Percentiles rank a stretch among this genome's conserved stretches.
Conservation (phyloP, 768 basidiomycete genomes). For the Trametes coccinea region DNA sequence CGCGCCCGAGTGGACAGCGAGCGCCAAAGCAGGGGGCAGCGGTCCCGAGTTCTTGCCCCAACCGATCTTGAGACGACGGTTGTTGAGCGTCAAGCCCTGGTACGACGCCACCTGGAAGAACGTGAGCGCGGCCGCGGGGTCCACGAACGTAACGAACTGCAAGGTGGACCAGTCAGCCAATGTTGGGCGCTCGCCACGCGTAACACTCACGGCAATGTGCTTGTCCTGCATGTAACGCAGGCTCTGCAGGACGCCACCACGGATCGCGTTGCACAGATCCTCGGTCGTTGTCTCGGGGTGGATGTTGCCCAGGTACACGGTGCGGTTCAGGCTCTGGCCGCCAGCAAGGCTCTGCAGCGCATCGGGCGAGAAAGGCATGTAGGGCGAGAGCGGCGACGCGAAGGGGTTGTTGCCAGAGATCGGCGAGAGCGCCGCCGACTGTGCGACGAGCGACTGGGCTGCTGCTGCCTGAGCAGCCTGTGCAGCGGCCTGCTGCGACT, state of each 20-base stretch:
- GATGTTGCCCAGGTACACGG: constrained; percentile 94
- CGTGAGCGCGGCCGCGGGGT: constrained; percentile 87
- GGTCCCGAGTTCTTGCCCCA: constrained; percentile 98
- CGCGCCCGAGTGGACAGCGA: constrained; percentile 90
- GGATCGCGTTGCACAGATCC: constrained; percentile 93
- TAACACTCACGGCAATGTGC: constrained; percentile 81
- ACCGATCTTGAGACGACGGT: constrained; percentile 92
- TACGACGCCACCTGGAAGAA: constrained; percentile 93
- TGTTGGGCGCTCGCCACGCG: not conserved
- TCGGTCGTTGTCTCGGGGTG: constrained; percentile 94
- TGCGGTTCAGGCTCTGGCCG: constrained; percentile 76
- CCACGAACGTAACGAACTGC: constrained; percentile 95
- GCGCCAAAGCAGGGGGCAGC: constrained; percentile 75
- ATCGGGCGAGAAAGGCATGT: constrained; percentile 42
- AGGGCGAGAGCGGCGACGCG: constrained; percentile 33
- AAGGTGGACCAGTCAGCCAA: not conserved
- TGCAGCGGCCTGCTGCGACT: constrained; percentile 87
- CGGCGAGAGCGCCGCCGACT: constrained; percentile 43
- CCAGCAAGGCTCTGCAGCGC: constrained; percentile 53
- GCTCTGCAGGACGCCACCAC: constrained; percentile 96
- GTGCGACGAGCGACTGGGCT: constrained; percentile 66
- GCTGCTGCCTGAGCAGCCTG: constrained; percentile 87
- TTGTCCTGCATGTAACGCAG: constrained; percentile 96
- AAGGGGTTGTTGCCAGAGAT: constrained; percentile 31
- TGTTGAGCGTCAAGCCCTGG: constrained; percentile 89